A percentile compares a stretch with the other conserved stretches of the same genome.
These are phyloP conservation scores for Penicillium robsamsonii DNA, from an alignment of 495 filamentous ascomycete species.

Conservation along the genomic window DNA sequence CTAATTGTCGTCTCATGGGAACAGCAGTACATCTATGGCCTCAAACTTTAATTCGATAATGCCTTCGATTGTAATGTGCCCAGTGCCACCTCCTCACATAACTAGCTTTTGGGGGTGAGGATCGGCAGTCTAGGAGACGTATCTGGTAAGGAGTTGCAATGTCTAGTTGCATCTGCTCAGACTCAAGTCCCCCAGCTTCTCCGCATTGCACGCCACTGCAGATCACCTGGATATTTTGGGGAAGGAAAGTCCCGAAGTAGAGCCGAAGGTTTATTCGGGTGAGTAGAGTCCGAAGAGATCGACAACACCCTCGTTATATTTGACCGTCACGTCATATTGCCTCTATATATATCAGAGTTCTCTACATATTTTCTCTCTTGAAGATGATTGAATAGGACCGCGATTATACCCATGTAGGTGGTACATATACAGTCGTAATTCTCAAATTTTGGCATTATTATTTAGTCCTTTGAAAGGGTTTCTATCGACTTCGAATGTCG, in stretches of 20 bases:
- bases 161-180: background rate
- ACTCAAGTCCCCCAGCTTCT: background rate
- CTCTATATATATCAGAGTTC: background rate
- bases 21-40: background rate
- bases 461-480: too few relatives aligned
- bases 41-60: background rate
- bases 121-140: background rate
- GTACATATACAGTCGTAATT: too few relatives aligned
- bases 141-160: background rate
- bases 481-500: too few relatives aligned
- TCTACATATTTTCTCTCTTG: background rate
- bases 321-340: background rate
- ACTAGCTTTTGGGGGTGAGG: background rate
- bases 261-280: background rate
- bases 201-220: slow-evolving; percentile 1
- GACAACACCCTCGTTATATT: background rate
- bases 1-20: slow-evolving; percentile 1
- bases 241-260: background rate
- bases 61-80: background rate
- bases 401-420: background rate
- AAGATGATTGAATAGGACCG: background rate
- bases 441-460: too few relatives aligned
- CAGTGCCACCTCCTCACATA: background rate
- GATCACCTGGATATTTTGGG: background rate
- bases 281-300: background rate